These are phyloP conservation scores for Ochetophila trinervis DNA, from an alignment of 306 rosid genomes.

Conservation along the genomic window DNA sequence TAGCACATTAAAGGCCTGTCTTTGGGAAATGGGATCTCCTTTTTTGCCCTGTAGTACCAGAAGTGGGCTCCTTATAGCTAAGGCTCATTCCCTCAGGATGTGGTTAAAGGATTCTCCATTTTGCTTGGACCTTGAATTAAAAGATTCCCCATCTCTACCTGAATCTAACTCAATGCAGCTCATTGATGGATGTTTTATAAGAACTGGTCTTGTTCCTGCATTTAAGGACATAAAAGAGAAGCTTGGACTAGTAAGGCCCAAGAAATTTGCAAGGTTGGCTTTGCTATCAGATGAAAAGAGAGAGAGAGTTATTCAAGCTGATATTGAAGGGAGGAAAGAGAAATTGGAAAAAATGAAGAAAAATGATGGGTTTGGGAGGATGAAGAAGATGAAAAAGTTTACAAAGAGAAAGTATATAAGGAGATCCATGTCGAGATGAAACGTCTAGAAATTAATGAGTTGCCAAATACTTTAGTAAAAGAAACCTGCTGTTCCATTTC, in stretches of 20 bases:
- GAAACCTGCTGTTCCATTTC: no score
- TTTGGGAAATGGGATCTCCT: constrained; percentile 99
- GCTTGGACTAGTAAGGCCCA: constrained; percentile 79
- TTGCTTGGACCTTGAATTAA: constrained; percentile 89
- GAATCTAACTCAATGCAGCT: constrained; percentile 72
- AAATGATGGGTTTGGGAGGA: constrained; percentile 33
- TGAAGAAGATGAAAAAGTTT: constrained; percentile 42
- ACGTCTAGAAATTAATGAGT: constrained; percentile 25
- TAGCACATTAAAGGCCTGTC: constrained; percentile 75
- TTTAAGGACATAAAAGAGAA: constrained; percentile 70
- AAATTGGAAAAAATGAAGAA: constrained; percentile 69
- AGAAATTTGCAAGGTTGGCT: constrained; percentile 85
- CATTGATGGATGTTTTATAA: constrained; percentile 73
- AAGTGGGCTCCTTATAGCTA: constrained; percentile 77
- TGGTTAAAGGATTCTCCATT: constrained; percentile 96
- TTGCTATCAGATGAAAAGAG: constrained; percentile 78
- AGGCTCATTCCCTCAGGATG: constrained; percentile 95
- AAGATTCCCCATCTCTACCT: constrained; percentile 63
- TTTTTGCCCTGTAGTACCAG: constrained; percentile 86
- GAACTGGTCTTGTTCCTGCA: constrained; percentile 89
- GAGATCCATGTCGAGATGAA: constrained; percentile 26
- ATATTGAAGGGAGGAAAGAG: constrained; percentile 68
- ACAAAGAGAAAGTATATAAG: constrained; percentile 41
- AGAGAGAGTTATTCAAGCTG: constrained; percentile 58
- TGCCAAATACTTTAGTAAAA: neutral